Evolutionary conservation across 305 asterid species (phyloP), one percentile per base, ranked within the genome.

Genomic region (Rubia peregrina): DNA sequence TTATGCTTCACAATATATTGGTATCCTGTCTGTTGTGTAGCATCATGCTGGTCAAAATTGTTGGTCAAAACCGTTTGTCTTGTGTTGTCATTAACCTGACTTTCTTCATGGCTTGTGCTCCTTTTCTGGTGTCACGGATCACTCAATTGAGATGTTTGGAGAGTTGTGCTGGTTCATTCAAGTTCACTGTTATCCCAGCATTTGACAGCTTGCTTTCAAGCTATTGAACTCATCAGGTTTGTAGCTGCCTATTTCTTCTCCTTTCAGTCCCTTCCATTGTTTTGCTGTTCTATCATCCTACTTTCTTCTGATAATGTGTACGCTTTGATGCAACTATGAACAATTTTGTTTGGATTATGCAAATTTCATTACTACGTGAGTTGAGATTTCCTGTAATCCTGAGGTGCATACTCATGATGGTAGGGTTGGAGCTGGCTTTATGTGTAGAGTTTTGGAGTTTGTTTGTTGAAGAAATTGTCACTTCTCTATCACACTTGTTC

Each of bases 71-170:
- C 36, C 53, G 21, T 63, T n/a, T 56, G 9, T 14, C 21, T 14
- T 40, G 51, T 68, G 40, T 69, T 9, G 5, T 30, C 12, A 38
- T 33, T 38, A n/a, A 0, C 41, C 70, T 80, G 71, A 77, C 71
- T 51, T 74, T 44, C 51, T 22, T 72, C 68, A 68, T 48, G 56
- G 40, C 67, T 71, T 70, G 69, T 51, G 59, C 57, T 41, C 76
- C 70, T 82, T 75, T 68, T 74, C 72, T 90, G 98, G 87, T 93
- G 98, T 43, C 97, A 96, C 77, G 98, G 98, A 64, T 90, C 98
- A 41, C 74, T 92, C 88, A 92, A 92, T 81, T 92, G 75, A 82
- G 83, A 86, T 77, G 82, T 77, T 74, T 69, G 71, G 56, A 71
- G 86, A 80, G 68, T 36, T 71, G 55, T 69, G 65, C 81, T 67